Base-by-base conservation (phyloP, 2,329 filamentous ascomycete species). In the Cladosporium halotolerans region DNA sequence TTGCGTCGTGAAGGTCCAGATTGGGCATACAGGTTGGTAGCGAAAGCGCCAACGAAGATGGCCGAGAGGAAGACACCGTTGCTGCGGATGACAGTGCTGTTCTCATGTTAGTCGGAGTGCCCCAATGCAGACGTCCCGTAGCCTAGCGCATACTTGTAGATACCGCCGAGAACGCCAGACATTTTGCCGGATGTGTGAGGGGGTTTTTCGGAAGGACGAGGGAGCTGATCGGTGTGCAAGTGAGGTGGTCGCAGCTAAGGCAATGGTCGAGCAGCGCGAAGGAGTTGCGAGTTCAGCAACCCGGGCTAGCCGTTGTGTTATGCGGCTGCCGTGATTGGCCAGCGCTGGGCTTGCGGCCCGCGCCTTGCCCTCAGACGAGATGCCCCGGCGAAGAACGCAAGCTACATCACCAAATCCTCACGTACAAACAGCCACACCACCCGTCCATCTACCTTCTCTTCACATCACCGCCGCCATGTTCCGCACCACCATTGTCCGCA, bases 11-110 rank as follows among this genome's bases (percentile, higher is more conserved):
- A 18, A 42, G 13, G 13, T n/a, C 19, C 13, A 14, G 43, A 34
- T 14, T n/a, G 6, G 36, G 52, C 59, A 76, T 83, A 99, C 93
- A 99, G 81, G 79, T 97, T 89, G 70, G 95, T 90, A 60, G 80
- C 88, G 70, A 99, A 99, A 62, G 91, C 92, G 62, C 83, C 80
- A 63, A 78, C 81, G 72, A 99, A 99, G 70, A 99, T 88, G 60
- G 84, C 80, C 62, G 83, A 85, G 66, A 99, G 79, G 83, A 96
- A 96, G 71, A 86, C 79, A 66, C 81, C 86, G 80, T 99, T 99
- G 71, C 81, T 85, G 73, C 86, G 85, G 79, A 97, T 85, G 63
- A 97, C 68, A 68, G 83, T 74, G 79, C 93, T 97, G 74, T 62
- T 62, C 47, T n/a, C 36, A 48, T 57, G 67, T 68, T 57, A 68